Base-by-base conservation (phyloP, 148 eudicot species). In the Chenopodium album region DNA sequence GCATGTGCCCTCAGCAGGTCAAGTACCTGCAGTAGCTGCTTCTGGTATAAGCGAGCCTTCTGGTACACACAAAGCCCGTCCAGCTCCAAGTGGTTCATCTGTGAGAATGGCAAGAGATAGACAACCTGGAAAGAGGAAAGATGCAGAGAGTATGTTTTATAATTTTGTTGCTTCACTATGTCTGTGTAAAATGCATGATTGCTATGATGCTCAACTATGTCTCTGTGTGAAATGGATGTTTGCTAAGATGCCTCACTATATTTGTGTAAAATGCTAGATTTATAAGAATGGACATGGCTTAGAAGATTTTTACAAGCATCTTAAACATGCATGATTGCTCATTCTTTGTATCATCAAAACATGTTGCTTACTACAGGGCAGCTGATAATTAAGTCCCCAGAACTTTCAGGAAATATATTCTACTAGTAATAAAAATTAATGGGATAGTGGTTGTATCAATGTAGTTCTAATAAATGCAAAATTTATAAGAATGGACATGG, bases 41-140 rank as follows among this genome's bases (percentile, higher is more conserved):
- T 85, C 92, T 48, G 89, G 82, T 85, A 79, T 91, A 12, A 95
- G 92, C 64, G 95, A 92, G 68, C 85, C 89, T 54, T 91, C 98
- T 77, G 97, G 94, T 83, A 88, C 89, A 44, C 90, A 81, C 87
- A 94, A 82, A 85, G 79, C 85, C 23, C 89, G 83, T 78, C 89
- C 89, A 50, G 85, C 37, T 84, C 85, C 80, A 9, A 91, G 92
- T 80, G 85, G 85, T 85, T 87, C 89, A 73, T 90, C 92, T 71
- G 86, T 73, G 64, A 91, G 91, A 79, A 84, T 85, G 82, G 72
- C 88, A 13, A 85, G 91, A 86, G 94, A 90, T 77, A 82, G 92
- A 78, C 91, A 88, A 60, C 78, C 91, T 72, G 90, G 89, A 73
- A 96, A 94, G 85, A 89, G 92, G 82, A 96, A 89, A 91, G 85